Evolutionary conservation across 1,284 basidiomycete species (phyloP), one percentile per base, ranked within the genome.

Genomic region (Marasmius oreades): DNA sequence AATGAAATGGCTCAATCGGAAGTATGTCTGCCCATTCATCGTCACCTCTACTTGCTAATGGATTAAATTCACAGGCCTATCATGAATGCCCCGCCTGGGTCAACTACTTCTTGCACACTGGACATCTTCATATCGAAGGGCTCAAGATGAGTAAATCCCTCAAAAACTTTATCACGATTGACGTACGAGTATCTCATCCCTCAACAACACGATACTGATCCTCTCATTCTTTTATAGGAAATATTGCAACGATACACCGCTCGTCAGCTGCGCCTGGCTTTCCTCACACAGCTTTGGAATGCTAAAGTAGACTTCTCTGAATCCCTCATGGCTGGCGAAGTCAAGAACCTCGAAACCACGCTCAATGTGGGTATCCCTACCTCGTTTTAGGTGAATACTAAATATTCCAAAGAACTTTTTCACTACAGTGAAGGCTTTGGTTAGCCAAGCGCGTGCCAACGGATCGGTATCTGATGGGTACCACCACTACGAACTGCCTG

Each of bases 101-200:
- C 66, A 98, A 98, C 73, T 99, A 99, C 72, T 99, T 99, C 76
- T 75, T 99, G 55, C 97, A 99, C 73, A 99, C 96, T 0, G 97
- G 97, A 3, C 97, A 99, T 75, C 77, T 99, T 36, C 95, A 99
- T 73, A 99, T 99, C 66, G 95, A 98, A 71, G 97, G 97, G 18
- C 77, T 98, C 60, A 99, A 99, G 73, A 99, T 99, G 97, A 95
- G 92, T 76, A 99, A 99, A 74, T 97, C 94, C 7, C 76, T 99
- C 58, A 99, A 99, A 73, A 99, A 99, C 70, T 99, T 99, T 67
- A 98, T 99, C 67, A 97, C 96, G 6, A 97, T 99, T 64, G 92
- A 97, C 67, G 94, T 94, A 28, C 50, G 36, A 28, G 10, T 8
- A 36, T 36, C 50, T 61, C 34, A 50, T 46, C 47, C 43, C 50